Conservation (phyloP, 2,329 filamentous ascomycete genomes). For the Salinomyces thailandicus region DNA sequence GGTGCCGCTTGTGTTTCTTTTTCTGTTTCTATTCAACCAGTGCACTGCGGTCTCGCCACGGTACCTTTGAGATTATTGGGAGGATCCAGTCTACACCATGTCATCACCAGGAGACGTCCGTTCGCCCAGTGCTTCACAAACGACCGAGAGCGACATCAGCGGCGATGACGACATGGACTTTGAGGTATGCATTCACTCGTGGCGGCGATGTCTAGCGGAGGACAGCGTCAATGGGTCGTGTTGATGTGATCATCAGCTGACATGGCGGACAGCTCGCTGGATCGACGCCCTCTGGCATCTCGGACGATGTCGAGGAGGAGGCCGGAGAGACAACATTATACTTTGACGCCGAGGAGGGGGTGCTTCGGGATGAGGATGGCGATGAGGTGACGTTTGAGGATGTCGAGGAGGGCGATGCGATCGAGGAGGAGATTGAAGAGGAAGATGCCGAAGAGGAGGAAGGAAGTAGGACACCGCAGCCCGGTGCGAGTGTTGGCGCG, state of each 20-base stretch:
- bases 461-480: conserved; percentile 18
- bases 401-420: conserved; percentile 12
- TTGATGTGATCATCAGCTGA: too few species aligned
- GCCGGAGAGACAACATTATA: conserved; percentile 30
- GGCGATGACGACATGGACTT: conserved; percentile 45
- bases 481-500: conserved; percentile 11
- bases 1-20: too few species aligned
- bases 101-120: neutral
- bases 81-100: neutral
- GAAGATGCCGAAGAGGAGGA: conserved; percentile 17
- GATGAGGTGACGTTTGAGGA: conserved; percentile 19
- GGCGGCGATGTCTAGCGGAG: too few species aligned
- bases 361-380: conserved; percentile 17
- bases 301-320: conserved; percentile 31
- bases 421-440: conserved; percentile 22
- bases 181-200: conserved; percentile 25
- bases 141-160: neutral
- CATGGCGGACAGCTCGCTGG: conserved; percentile 15
- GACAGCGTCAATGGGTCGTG: too few species aligned
- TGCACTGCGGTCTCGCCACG: neutral
- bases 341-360: conserved; percentile 30
- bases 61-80: neutral
- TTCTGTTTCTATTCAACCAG: too few species aligned
- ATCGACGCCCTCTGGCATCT: conserved; percentile 3
- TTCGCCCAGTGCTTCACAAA: neutral